Base-by-base conservation (phyloP, 2,329 filamentous ascomycete genomes). In the Colletotrichum sp. region DNA sequence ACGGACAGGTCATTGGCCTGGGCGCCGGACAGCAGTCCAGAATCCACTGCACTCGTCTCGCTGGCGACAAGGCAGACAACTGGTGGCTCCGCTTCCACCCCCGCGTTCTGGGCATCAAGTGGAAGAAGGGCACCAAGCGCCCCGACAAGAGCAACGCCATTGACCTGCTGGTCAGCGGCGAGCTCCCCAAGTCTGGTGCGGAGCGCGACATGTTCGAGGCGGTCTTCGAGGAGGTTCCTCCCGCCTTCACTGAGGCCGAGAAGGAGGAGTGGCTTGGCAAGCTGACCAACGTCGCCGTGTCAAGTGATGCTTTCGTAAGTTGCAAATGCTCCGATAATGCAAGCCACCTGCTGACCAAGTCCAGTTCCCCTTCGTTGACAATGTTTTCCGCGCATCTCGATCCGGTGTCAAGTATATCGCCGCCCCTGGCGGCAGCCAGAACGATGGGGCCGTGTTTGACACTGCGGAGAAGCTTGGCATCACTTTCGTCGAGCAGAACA, bases 21-120 rank as follows among this genome's bases (percentile, higher is more conserved):
- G 97, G 97, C 79, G 97, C 97, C 71, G 97, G 97, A 76, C 97
- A 99, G 87, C 97, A 99, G 88, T 98, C 95, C 77, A 94, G 97
- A 80, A 99, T 99, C 81, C 97, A 99, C 91, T 99, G 97, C 92
- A 99, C 97, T 57, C 94, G 97, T 79, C 92, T 99, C 67, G 97
- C 97, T 13, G 97, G 97, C 76, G 96, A 99, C 89, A 99, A 99
- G 90, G 95, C 96, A 65, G 97, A 99, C 87, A 98, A 98, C 90
- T 99, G 96, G 96, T 99, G 96, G 97, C 94, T 99, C 90, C 94
- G 97, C 82, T 99, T 99, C 92, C 95, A 98, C 89, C 93, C 95
- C 80, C 94, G 95, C 69, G 95, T 97, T 15, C 90, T 99, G 66
- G 90, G 89, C 82, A 94, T 99, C 84, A 95, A 96, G 89, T 99